phyloP scores from a whole-genome alignment of 2,329 filamentous ascomycete genomes.

The Simplicillium aogashimaense region DNA sequence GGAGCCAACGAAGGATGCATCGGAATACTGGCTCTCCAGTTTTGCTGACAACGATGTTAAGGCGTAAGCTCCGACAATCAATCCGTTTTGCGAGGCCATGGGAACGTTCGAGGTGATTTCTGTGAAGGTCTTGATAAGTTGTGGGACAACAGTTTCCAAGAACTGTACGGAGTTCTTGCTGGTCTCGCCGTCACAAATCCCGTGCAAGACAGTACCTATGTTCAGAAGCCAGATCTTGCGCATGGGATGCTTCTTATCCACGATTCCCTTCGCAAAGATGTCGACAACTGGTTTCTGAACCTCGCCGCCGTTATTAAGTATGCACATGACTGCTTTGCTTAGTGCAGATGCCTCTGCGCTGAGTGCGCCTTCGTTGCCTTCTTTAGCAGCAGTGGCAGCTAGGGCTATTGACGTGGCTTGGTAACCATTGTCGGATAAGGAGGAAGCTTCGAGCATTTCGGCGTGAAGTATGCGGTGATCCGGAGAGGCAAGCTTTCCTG shows the following conservation, averaged over 20 bases:
- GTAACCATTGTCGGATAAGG: slow-evolving; percentile 50
- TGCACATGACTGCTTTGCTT: slow-evolving; percentile 50
- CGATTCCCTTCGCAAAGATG: slow-evolving; percentile 68
- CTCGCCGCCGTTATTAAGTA: slow-evolving; percentile 50
- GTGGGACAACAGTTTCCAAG: slow-evolving; percentile 39
- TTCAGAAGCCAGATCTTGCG: slow-evolving; percentile 74
- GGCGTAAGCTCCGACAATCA: slow-evolving; percentile 72
- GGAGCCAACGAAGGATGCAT: slow-evolving; percentile 30
- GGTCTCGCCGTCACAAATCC: slow-evolving; percentile 32
- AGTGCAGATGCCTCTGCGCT: slow-evolving; percentile 66
- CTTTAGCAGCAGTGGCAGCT: slow-evolving; percentile 62
- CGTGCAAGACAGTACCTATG: slow-evolving; percentile 60
- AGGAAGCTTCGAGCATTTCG: slow-evolving; percentile 63
- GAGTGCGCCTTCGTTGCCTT: slow-evolving; percentile 79
- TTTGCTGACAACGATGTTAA: slow-evolving; percentile 54
- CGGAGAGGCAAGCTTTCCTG: slow-evolving; percentile 71
- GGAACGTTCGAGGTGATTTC: slow-evolving; percentile 73
- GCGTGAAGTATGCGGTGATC: slow-evolving; percentile 80
- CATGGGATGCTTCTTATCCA: slow-evolving; percentile 72
- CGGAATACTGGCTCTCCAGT: slow-evolving; percentile 43
- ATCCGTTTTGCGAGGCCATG: slow-evolving; percentile 68
- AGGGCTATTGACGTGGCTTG: slow-evolving; percentile 58
- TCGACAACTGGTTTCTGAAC: slow-evolving; percentile 60
- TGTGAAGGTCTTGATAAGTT: slow-evolving; percentile 60
- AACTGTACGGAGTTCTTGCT: slow-evolving; percentile 39